Evolutionary conservation across 2,329 filamentous ascomycete species (phyloP), one percentile per base, ranked within the genome.

Genomic region (Didymosphaeria variabile): DNA sequence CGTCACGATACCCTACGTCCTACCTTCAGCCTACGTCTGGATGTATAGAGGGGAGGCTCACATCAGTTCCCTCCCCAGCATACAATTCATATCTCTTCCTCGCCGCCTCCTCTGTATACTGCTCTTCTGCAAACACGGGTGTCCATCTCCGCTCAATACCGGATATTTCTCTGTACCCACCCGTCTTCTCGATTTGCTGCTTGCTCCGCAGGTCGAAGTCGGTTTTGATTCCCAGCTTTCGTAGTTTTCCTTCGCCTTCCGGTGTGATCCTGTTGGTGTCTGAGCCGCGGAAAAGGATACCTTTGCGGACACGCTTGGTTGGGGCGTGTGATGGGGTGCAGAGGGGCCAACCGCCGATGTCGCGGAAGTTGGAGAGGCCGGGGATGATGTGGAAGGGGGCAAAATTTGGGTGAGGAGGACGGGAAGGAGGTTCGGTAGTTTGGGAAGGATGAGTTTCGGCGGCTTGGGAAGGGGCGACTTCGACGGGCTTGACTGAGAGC

Each of bases 121-220:
- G 86, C 67, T 82, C 74, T 36, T 87, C 84, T 1, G 75, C 72
- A 72, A 92, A 92, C 5, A 92, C 88, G 1, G 90, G 88, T 5
- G 82, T 82, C 72, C 88, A 89, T 26, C 87, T 76, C n/a, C 87
- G 81, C 58, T 61, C 84, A 19, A 71, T 69, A 0, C 69, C 67
- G 79, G 77, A 73, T 5, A 84, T 74, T 9, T 81, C 77, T 36
- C 59, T 79, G 67, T 60, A 77, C 6, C 67, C 66, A 13, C 71
- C 71, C 3, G 63, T 69, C 42, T 75, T 72, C 59, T 84, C 76
- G 61, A 91, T 85, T 77, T 91, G 88, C 46, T 80, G 78, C n/a
- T 77, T 75, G 31, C 88, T 90, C 53, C 90, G 85, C 15, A 92
- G 80, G 79, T 92, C 90, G 73, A 87, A 92, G 61, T 91, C 84